These are phyloP conservation scores for Vitis vinifera DNA, from an alignment of 164 flowering plant genomes.

Conservation along the genomic window DNA sequence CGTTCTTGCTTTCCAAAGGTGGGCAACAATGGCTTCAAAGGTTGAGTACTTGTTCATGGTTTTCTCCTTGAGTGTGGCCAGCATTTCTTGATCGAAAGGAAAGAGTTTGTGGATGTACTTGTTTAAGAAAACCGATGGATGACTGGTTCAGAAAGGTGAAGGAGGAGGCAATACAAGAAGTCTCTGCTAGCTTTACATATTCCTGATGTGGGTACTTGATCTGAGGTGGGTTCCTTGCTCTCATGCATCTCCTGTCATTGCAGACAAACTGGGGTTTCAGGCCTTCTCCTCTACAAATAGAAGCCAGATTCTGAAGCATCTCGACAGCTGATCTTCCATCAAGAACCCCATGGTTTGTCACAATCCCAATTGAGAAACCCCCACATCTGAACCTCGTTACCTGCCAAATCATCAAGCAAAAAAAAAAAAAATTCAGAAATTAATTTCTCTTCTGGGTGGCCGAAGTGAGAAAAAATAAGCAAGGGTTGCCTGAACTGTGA, in stretches of 20 bases:
- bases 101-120: slow-evolving; percentile 32
- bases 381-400: slow-evolving; percentile 54
- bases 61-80: slow-evolving; percentile 29
- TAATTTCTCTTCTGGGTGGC: no score
- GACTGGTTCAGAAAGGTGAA: slow-evolving; percentile 21
- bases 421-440: no score
- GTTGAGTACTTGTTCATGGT: slow-evolving; percentile 34
- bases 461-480: neutral
- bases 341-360: slow-evolving; percentile 40
- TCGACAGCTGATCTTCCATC: slow-evolving; percentile 51
- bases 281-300: slow-evolving; percentile 42
- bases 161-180: slow-evolving; percentile 21
- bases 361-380: slow-evolving; percentile 46
- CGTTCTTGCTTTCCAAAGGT: slow-evolving; percentile 42
- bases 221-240: slow-evolving; percentile 39
- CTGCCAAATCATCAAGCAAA: slow-evolving; percentile 17
- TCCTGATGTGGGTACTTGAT: no score
- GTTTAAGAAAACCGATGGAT: slow-evolving; percentile 15
- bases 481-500: slow-evolving; percentile 43
- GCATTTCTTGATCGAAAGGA: slow-evolving; percentile 29
- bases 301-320: slow-evolving; percentile 37
- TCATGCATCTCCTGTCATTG: slow-evolving; percentile 29
- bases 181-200: neutral
- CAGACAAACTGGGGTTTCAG: slow-evolving; percentile 17
- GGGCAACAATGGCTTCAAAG: slow-evolving; percentile 46